Conservation (phyloP, 2,329 filamentous ascomycete species). For the Stagonosporopsis chrysanthemi region DNA sequence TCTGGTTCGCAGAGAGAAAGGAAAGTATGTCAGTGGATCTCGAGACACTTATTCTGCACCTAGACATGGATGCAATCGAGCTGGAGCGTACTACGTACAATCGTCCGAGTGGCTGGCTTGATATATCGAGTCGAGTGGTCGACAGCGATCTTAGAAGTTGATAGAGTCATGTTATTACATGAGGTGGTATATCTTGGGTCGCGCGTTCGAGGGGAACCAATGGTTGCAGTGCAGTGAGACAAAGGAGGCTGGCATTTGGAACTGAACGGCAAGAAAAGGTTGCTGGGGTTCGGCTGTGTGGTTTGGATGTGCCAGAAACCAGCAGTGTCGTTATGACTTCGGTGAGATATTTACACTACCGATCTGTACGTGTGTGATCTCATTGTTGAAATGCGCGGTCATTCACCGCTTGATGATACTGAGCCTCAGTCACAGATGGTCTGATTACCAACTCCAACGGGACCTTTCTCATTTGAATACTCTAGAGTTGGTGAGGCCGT, state of each 20-base stretch:
- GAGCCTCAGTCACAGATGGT: background rate
- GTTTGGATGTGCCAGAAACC: background rate
- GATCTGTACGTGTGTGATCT: background rate
- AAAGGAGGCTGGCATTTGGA: background rate
- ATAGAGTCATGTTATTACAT: background rate
- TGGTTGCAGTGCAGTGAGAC: background rate
- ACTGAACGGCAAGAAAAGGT: background rate
- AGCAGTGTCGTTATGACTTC: background rate
- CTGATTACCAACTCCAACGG: background rate
- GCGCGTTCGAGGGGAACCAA: too few relatives aligned
- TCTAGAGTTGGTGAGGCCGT: slow-evolving; percentile 2
- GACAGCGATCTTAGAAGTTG: background rate
- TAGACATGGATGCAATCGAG: background rate
- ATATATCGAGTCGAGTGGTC: background rate
- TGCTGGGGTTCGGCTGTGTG: background rate
- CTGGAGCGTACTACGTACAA: too few relatives aligned
- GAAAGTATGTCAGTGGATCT: background rate
- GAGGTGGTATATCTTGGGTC: background rate
- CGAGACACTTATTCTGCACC: background rate
- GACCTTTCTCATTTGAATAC: too few relatives aligned
- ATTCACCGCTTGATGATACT: background rate
- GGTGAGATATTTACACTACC: background rate
- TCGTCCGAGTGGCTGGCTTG: background rate
- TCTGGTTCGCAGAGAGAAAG: background rate
- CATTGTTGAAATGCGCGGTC: background rate